Conservation (phyloP, 495 filamentous ascomycete genomes). For the Lasiosphaeria miniovina region DNA sequence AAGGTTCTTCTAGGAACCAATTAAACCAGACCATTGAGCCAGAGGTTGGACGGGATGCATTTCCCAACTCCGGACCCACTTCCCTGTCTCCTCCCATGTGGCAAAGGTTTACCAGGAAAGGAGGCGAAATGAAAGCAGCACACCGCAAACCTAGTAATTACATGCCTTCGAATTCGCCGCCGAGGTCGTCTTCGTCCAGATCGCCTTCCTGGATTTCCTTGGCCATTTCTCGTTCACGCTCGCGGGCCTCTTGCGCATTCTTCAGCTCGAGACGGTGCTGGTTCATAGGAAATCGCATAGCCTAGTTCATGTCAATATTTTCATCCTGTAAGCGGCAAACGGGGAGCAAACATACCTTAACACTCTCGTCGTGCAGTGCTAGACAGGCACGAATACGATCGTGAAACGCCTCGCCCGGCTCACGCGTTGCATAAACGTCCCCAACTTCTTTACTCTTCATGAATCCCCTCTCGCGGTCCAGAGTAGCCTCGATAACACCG, state of each 20-base stretch:
- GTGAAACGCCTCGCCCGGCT: conserved; percentile 95
- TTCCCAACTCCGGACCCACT: background rate
- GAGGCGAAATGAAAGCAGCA: conserved; percentile 9
- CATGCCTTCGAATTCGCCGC: conserved; percentile 95
- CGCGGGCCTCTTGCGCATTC: conserved; percentile 94
- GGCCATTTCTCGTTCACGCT: conserved; percentile 91
- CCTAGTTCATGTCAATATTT: conserved; percentile 47
- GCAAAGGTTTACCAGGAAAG: conserved; percentile 23
- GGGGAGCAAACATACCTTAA: conserved; percentile 65
- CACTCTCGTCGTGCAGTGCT: conserved; percentile 90
- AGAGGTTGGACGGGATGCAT: background rate
- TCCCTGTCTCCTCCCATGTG: conserved; percentile 2
- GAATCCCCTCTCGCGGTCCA: conserved; percentile 91
- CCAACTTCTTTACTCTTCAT: conserved; percentile 98
- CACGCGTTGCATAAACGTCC: conserved; percentile 92
- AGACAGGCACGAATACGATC: conserved; percentile 90
- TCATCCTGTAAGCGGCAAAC: background rate
- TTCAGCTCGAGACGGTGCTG: conserved; percentile 96
- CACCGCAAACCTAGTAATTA: conserved; percentile 42
- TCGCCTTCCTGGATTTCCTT: conserved; percentile 99
- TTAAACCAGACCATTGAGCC: conserved; percentile 1
- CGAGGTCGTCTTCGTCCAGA: conserved; percentile 94
- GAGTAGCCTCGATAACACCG: conserved; percentile 92
- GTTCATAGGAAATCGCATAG: conserved; percentile 99
- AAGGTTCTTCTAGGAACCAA: background rate